Evolutionary conservation across 768 basidiomycete genomes (phyloP).

Genomic region (Cyclocybe cylindracea): DNA sequence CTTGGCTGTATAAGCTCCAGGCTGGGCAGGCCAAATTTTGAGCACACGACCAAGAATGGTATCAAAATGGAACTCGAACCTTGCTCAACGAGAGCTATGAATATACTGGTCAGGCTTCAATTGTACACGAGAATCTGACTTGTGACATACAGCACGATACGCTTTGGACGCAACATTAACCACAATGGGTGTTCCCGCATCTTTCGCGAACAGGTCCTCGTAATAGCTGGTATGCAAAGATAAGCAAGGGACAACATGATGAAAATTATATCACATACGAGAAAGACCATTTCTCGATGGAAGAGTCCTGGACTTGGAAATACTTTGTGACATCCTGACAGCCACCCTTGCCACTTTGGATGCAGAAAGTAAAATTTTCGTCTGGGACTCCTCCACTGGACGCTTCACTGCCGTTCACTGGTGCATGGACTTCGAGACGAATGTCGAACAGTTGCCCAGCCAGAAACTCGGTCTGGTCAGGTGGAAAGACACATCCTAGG

Average conservation of each 20-base stretch:
- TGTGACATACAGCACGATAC: conserved; percentile 36
- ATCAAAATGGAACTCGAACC: conserved; percentile 13
- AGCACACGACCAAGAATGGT: not conserved
- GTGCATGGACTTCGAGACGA: conserved; percentile 43
- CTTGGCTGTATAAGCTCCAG: conserved; percentile 40
- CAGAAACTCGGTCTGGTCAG: conserved; percentile 45
- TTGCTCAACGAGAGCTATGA: conserved; percentile 28
- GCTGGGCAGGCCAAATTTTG: conserved; percentile 17
- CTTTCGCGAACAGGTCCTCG: conserved; percentile 44
- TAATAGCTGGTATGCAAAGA: conserved; percentile 31
- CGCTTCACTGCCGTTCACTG: conserved; percentile 40
- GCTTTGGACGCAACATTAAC: conserved; percentile 46
- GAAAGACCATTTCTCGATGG: conserved; percentile 42
- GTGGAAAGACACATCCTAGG: conserved; percentile 43
- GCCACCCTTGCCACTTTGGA: conserved; percentile 30
- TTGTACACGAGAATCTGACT: not conserved
- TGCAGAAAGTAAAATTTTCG: conserved; percentile 40
- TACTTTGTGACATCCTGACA: conserved; percentile 36
- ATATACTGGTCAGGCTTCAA: not conserved
- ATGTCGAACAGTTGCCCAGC: conserved; percentile 45
- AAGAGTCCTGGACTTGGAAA: conserved; percentile 29
- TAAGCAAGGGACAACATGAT: not conserved
- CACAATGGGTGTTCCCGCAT: conserved; percentile 29
- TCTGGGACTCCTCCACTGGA: conserved; percentile 34
- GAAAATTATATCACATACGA: conserved; percentile 25